Base-by-base conservation (phyloP, 2,329 filamentous ascomycete genomes). In the Lachnellula occidentalis region DNA sequence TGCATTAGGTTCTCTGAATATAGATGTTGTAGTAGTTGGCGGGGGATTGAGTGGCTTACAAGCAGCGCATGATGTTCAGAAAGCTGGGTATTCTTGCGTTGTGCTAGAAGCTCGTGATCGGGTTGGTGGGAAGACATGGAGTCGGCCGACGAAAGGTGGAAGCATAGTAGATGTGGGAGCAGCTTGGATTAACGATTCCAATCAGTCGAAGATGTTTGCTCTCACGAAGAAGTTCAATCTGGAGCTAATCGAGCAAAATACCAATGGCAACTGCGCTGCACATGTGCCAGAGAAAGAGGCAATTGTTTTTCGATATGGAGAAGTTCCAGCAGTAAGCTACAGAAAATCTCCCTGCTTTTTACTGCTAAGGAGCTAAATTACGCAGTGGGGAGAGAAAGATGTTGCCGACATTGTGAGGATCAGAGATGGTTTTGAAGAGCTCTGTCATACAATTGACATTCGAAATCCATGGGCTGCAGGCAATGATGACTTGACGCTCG, bases 101-200 rank as follows among this genome's bases (percentile, higher is more conserved):
- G 65, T 75, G 9, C 60, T 76, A 0, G 73, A 76, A 49, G 73
- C 73, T 8, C 58, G 72, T 4, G 69, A 74, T 54, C 69, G 74
- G 4, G 71, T 76, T 8, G 73, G 74, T 4, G 74, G 74, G 1
- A 73, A 73, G 58, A 72, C 67, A 0, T 73, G 58, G 60, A 55
- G 48, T 43, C 53, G 56, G 5, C 51, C 51, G n/a, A 53, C 55
- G 2, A 50, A 51, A 24, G 71, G 63, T 27, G 66, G 64, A 2
- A 75, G 74, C 0, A 56, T 68, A 0, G 70, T 76, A 6, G 81
- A 84, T 21, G 62, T 82, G 0, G 81, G 81, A 2, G 81, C 79
- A 0, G 79, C 78, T 0, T 85, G 81, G 81, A 76, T 83, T 58
- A 84, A 85, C 42, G 59, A 63, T 45, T 60, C 57, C 1, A 61